phyloP scores from a whole-genome alignment of 176 grass and related monocot species.

The Avena eriantha region DNA sequence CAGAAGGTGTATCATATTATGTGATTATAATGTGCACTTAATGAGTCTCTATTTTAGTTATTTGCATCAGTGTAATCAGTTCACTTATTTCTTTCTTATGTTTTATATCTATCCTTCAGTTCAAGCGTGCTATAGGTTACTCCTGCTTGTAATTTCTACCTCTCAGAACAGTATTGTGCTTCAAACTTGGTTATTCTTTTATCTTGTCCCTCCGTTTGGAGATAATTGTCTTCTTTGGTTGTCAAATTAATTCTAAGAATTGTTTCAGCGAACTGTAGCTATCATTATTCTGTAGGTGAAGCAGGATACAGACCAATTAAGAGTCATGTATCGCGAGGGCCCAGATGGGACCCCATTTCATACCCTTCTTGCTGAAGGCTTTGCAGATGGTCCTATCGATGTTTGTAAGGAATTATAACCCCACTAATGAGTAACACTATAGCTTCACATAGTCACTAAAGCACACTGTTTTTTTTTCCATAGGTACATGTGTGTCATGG shows the following conservation, averaged over 20 bases:
- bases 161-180: not conserved
- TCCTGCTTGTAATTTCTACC: slow-evolving; percentile 15
- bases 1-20: not conserved
- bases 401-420: slow-evolving; percentile 70
- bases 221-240: not conserved
- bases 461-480: slow-evolving; percentile 46
- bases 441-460: slow-evolving; percentile 15
- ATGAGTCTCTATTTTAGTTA: not conserved
- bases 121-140: not conserved
- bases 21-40: not conserved
- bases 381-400: slow-evolving; percentile 90
- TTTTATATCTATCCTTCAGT: not conserved
- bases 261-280: slow-evolving; percentile 9
- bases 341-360: slow-evolving; percentile 88
- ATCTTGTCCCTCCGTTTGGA: not conserved
- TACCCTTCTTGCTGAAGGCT: slow-evolving; percentile 85
- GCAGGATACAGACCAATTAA: slow-evolving; percentile 84
- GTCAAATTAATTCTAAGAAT: slow-evolving; percentile 16
- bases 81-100: not conserved
- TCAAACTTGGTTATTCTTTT: slow-evolving; percentile 8
- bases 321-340: slow-evolving; percentile 89
- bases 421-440: not conserved
- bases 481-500: slow-evolving; percentile 96
- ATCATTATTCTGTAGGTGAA: slow-evolving; percentile 58
- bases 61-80: not conserved